A percentile compares a stretch with the other conserved stretches of the same genome.
Evolutionary conservation across 129 eudicot genomes (phyloP).

Genomic region (Solidago caesia): DNA sequence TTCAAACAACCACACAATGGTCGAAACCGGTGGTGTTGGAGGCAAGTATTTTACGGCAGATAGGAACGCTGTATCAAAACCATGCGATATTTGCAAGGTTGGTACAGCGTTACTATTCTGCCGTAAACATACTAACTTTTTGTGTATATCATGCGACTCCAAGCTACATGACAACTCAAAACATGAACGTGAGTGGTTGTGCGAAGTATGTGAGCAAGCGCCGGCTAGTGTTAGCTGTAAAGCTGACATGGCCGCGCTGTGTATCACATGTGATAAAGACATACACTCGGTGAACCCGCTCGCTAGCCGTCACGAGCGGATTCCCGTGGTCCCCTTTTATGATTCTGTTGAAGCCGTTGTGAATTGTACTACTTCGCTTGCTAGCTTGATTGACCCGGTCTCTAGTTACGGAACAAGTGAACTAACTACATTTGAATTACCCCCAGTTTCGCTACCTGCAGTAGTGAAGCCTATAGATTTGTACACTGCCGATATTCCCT

Average conservation of each 20-base stretch:
- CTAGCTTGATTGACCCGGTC: constrained; percentile 10
- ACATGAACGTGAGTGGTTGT: constrained; percentile 80
- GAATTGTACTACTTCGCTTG: constrained; percentile 31
- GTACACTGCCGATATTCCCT: constrained; percentile 37
- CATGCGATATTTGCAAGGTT: constrained; percentile 56
- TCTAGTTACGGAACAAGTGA: background rate
- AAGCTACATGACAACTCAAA: constrained; percentile 33
- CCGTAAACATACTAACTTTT: constrained; percentile 42
- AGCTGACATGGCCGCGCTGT: constrained; percentile 76
- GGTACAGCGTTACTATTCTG: constrained; percentile 63
- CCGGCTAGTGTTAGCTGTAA: constrained; percentile 72
- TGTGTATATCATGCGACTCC: constrained; percentile 61
- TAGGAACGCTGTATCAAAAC: constrained; percentile 42
- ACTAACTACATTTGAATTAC: too few species aligned
- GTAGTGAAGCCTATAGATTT: constrained; percentile 46
- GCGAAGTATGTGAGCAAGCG: constrained; percentile 76
- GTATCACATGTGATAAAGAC: constrained; percentile 70
- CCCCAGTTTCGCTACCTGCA: too few species aligned
- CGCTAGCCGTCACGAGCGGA: constrained; percentile 70
- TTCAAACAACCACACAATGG: constrained; percentile 2
- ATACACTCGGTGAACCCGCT: constrained; percentile 80
- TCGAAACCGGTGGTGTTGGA: constrained; percentile 10
- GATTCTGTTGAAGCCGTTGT: constrained; percentile 48
- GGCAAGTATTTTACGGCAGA: constrained; percentile 31
- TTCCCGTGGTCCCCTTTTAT: constrained; percentile 62